phyloP scores from a whole-genome alignment of 2,329 filamentous ascomycete genomes.

The Colletotrichum liriopes region DNA sequence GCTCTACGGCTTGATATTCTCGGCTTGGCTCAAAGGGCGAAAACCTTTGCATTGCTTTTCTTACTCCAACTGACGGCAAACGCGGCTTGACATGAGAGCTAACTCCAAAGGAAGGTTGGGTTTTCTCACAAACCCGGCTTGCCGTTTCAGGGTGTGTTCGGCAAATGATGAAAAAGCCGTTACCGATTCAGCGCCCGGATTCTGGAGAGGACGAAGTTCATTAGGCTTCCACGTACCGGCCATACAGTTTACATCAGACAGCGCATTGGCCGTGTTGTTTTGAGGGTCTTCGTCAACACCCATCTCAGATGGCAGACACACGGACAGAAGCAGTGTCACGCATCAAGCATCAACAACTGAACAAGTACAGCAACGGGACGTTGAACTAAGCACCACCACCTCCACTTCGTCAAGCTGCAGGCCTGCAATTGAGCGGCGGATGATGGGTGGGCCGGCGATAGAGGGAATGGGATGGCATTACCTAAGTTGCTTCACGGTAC shows the following conservation, averaged over 20 bases:
- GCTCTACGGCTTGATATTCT: not conserved
- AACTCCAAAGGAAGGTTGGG: not conserved
- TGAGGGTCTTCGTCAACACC: not conserved
- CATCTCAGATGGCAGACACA: not conserved
- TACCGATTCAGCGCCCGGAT: not conserved
- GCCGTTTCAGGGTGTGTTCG: too few species aligned
- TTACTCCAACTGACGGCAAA: not conserved
- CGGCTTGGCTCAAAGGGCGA: not conserved
- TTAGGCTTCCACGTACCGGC: too few species aligned
- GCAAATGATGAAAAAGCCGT: too few species aligned
- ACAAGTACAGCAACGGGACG: not conserved
- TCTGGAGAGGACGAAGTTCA: not conserved
- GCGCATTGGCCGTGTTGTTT: not conserved
- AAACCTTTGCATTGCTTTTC: not conserved
- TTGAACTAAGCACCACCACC: conserved; percentile 2
- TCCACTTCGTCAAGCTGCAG: not conserved
- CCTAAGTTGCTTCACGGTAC: conserved; percentile 15
- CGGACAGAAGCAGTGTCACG: not conserved
- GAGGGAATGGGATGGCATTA: conserved; percentile 4
- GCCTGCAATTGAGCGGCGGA: not conserved
- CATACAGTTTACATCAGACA: too few species aligned
- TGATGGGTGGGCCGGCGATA: not conserved
- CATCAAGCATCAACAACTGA: not conserved
- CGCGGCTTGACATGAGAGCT: not conserved
- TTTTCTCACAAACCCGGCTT: not conserved